Conservation (phyloP, 2,329 filamentous ascomycete genomes). For the Nemania serpens region DNA sequence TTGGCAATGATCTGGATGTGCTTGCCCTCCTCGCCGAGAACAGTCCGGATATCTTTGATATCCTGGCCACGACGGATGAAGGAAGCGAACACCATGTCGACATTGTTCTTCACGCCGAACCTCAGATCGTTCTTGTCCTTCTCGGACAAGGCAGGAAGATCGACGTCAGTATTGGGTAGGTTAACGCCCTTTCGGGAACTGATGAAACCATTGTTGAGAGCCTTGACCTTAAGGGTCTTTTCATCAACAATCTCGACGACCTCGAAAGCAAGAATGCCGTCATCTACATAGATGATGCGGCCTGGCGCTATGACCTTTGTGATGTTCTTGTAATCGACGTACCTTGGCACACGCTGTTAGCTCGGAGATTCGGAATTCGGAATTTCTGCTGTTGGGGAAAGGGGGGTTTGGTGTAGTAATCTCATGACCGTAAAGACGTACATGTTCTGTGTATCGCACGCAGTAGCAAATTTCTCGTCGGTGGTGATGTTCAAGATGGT, state of each 20-base stretch:
- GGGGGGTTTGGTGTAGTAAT: no score
- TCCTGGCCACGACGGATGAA: conserved; percentile 96
- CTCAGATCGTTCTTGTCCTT: conserved; percentile 94
- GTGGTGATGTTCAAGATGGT: conserved; percentile 94
- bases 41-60: conserved; percentile 86
- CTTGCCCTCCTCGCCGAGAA: conserved; percentile 89
- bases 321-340: conserved; percentile 99
- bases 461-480: conserved; percentile 85
- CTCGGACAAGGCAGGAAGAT: conserved; percentile 94
- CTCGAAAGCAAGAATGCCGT: conserved; percentile 96
- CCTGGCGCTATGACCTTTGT: conserved; percentile 94
- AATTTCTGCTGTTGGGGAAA: not conserved
- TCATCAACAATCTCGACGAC: conserved; percentile 87
- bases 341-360: conserved; percentile 57
- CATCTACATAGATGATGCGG: conserved; percentile 96
- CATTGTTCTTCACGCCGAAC: conserved; percentile 97
- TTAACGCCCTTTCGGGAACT: conserved; percentile 99
- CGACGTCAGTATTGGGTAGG: conserved; percentile 97
- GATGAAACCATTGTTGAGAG: conserved; percentile 98
- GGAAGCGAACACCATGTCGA: conserved; percentile 98
- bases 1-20: conserved; percentile 99
- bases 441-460: conserved; percentile 92
- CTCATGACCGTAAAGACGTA: conserved; percentile 55
- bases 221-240: conserved; percentile 83
- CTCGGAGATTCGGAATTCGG: conserved; percentile 73